Base-by-base conservation (phyloP, 1,284 basidiomycete genomes). In the Fistulina hepatica region DNA sequence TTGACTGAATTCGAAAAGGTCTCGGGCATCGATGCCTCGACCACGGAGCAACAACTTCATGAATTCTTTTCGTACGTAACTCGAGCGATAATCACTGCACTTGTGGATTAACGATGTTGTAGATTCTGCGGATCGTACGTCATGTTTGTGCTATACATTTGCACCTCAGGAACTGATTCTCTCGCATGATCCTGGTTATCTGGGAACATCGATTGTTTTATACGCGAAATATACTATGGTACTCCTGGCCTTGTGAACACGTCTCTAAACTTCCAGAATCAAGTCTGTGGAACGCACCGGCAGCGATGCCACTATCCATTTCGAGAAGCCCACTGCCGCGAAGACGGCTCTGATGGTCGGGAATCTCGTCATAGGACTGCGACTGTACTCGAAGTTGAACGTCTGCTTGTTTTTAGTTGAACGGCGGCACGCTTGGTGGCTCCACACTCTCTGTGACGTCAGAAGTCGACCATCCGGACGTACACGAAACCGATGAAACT, bases 331-430 rank as follows among this genome's bases (percentile, higher is more conserved):
- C 11, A 73, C 73, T 10, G 81, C 86, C 2, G 85, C 79, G 7
- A 79, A 78, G 57, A 90, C 86, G 0, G 85, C 86, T 5, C 56
- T 83, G 27, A 83, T 86, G 79, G 76, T 76, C 43, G 17, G 55
- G 22, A 6, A 33, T 33, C 20, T 11, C 6, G 17, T 27, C 40
- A n/a, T 33, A 9, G 25, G 13, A 16, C 40, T 39, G 11, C 48
- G 42, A 15, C 15, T 30, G 15, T 20, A 10, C 32, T 39, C 31
- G 39, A 32, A 27, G 21, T 19, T 47, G 3, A 48, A 45, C 10
- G 3, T 12, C 26, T 49, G 5, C 38, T n/a, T n/a, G n/a, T n/a
- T n/a, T n/a, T n/a, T n/a, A 82, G 80, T 62, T 88, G 35, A 79
- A 81, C 50, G 83, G 76, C 15, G 82, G 82, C 2, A 66, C 70